These are phyloP conservation scores for Lichtheimia hyalospora DNA, from an alignment of 371 early-diverging fungal species.

Conservation along the genomic window DNA sequence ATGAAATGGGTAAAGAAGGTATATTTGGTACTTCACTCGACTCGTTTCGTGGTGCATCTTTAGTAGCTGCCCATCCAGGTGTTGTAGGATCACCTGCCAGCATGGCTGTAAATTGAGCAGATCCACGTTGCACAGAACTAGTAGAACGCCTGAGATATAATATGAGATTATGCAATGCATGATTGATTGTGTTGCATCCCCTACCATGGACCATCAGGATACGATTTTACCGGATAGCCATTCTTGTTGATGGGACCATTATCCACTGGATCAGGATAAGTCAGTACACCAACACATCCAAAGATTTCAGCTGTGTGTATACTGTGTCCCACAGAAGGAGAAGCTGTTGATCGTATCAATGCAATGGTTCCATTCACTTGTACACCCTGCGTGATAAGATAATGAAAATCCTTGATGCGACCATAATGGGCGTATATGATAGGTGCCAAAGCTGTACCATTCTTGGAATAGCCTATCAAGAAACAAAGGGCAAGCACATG, in stretches of 20 bases:
- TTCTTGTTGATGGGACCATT: slow-evolving; percentile 19
- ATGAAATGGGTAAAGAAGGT: slow-evolving; percentile 70
- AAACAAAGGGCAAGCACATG: too few species aligned
- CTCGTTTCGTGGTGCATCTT: slow-evolving; percentile 51
- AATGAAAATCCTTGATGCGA: slow-evolving; percentile 54
- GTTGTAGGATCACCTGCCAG: slow-evolving; percentile 68
- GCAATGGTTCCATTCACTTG: slow-evolving; percentile 53
- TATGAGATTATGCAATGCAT: not conserved
- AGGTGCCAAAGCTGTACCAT: slow-evolving; percentile 59
- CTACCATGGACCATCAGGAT: slow-evolving; percentile 62
- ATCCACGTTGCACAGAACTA: slow-evolving; percentile 60
- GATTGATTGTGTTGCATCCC: not conserved
- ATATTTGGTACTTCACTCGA: slow-evolving; percentile 47
- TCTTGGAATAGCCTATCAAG: slow-evolving; percentile 46
- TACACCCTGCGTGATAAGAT: slow-evolving; percentile 43
- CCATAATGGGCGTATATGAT: slow-evolving; percentile 73
- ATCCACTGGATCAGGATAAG: slow-evolving; percentile 27
- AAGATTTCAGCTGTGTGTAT: slow-evolving; percentile 56
- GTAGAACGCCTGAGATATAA: slow-evolving; percentile 24
- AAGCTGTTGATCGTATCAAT: slow-evolving; percentile 58
- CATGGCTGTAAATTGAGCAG: slow-evolving; percentile 45
- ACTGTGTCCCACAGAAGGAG: slow-evolving; percentile 54
- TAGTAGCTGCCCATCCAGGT: slow-evolving; percentile 55
- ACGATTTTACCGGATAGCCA: slow-evolving; percentile 34
- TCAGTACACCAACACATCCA: slow-evolving; percentile 58